Percentiles rank a stretch among this genome's conserved stretches.
Evolutionary conservation across 78 protist species (phyloP).

Genomic region (Pelomyxa schiedti): DNA sequence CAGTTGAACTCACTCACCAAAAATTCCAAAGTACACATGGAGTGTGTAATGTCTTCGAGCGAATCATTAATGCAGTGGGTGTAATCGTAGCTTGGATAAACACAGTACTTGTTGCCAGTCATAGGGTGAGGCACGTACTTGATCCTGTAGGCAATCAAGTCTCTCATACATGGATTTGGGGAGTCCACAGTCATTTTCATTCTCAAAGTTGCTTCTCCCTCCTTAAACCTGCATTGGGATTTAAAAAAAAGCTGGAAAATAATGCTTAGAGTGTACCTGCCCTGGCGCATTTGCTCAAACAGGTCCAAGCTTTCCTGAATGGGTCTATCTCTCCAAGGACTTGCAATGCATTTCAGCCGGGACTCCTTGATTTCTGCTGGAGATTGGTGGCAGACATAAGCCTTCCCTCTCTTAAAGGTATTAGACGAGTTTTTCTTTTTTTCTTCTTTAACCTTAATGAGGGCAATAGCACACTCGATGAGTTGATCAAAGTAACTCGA

Average conservation of each 20-base stretch:
- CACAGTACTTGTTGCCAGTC: slow-evolving; percentile 89
- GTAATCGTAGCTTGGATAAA: slow-evolving; percentile 97
- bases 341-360: slow-evolving; percentile 31
- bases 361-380: slow-evolving; percentile 44
- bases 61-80: slow-evolving; percentile 96
- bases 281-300: slow-evolving; percentile 88
- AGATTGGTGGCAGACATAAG: slow-evolving; percentile 89
- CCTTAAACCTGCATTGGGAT: slow-evolving; percentile 58
- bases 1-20: slow-evolving; percentile 17
- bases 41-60: slow-evolving; percentile 95
- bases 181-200: slow-evolving; percentile 82
- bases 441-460: slow-evolving; percentile 81
- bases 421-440: neutral
- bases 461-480: slow-evolving; percentile 81
- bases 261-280: too few species aligned
- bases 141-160: slow-evolving; percentile 84
- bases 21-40: slow-evolving; percentile 98
- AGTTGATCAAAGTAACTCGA: slow-evolving; percentile 85
- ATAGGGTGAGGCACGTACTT: slow-evolving; percentile 66
- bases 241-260: too few species aligned
- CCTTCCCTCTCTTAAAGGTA: slow-evolving; percentile 46
- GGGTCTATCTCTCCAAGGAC: slow-evolving; percentile 83
- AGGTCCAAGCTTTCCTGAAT: slow-evolving; percentile 77
- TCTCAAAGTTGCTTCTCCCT: slow-evolving; percentile 83
- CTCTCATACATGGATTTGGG: slow-evolving; percentile 82